A percentile compares a stretch with the other conserved stretches of the same genome.
These are phyloP conservation scores for Rhizopogon vesiculosus DNA, from an alignment of 768 basidiomycete genomes.

Conservation along the genomic window DNA sequence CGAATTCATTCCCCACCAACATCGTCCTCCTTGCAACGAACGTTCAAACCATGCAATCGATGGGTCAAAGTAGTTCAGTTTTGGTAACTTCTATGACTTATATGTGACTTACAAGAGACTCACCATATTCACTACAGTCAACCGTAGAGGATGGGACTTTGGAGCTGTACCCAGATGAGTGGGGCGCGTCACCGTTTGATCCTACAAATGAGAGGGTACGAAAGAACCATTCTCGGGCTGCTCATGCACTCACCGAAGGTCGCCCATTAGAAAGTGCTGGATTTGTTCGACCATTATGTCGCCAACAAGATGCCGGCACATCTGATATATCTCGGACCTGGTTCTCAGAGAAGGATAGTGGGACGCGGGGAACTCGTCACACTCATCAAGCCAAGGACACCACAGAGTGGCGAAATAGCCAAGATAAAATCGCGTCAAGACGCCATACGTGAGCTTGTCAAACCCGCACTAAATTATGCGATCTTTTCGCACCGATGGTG, in stretches of 20 bases:
- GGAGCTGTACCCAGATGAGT: background rate
- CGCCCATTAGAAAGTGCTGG: background rate
- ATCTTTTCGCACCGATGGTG: slow-evolving; percentile 24
- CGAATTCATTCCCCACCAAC: background rate
- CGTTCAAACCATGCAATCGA: background rate
- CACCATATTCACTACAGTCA: background rate
- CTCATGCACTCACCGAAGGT: background rate
- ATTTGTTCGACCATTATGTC: background rate
- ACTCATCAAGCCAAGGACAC: background rate
- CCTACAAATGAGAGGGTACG: background rate
- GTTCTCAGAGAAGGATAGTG: background rate
- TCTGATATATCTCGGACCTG: background rate
- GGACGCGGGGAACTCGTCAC: background rate
- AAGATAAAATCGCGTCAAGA: background rate
- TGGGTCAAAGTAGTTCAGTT: background rate
- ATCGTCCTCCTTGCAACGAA: background rate
- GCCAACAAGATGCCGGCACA: background rate
- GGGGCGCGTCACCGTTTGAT: background rate
- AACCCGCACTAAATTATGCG: slow-evolving; percentile 10
- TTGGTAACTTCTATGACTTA: background rate
- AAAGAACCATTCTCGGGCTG: background rate
- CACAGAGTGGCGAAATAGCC: background rate
- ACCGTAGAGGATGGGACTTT: background rate
- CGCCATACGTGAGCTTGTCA: background rate
- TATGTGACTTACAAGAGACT: background rate